A percentile compares a stretch with the other conserved stretches of the same genome.
phyloP scores from a whole-genome alignment of 2,329 filamentous ascomycete genomes.

The Colletotrichum navitas region DNA sequence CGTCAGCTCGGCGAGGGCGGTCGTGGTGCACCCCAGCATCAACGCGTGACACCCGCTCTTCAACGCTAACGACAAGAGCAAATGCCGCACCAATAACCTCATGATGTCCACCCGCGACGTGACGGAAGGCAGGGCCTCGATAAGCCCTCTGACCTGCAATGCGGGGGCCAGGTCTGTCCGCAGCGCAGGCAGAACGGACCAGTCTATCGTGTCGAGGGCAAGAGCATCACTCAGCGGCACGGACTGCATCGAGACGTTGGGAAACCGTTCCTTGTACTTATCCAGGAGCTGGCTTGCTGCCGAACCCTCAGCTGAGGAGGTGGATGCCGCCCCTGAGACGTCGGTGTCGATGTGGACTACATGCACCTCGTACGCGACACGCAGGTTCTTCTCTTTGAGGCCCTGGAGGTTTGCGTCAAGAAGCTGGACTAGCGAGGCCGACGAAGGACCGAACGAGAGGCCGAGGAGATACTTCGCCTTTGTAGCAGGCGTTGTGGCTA shows the following conservation, averaged over 20 bases:
- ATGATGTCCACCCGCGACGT: conserved; percentile 83
- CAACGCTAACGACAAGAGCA: conserved; percentile 76
- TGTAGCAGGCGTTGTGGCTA: conserved; percentile 40
- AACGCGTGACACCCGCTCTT: conserved; percentile 74
- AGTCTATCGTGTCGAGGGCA: conserved; percentile 64
- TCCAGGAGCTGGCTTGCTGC: conserved; percentile 61
- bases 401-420: conserved; percentile 76
- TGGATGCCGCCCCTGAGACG: conserved; percentile 44
- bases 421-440: conserved; percentile 80
- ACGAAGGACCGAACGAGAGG: conserved; percentile 86
- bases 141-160: conserved; percentile 64
- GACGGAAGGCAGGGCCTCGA: conserved; percentile 75
- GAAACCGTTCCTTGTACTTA: conserved; percentile 71
- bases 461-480: conserved; percentile 76
- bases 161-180: conserved; percentile 47
- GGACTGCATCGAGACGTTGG: conserved; percentile 72
- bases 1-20: conserved; percentile 85
- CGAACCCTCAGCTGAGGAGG: conserved; percentile 42
- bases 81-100: conserved; percentile 76
- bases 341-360: conserved; percentile 68
- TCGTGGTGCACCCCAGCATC: conserved; percentile 88
- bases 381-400: conserved; percentile 73
- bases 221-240: conserved; percentile 75
- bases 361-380: conserved; percentile 75
- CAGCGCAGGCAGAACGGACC: conserved; percentile 59